A percentile compares a stretch with the other conserved stretches of the same genome.
Evolutionary conservation across 768 basidiomycete species (phyloP).

Genomic region (Suillus weaverae): DNA sequence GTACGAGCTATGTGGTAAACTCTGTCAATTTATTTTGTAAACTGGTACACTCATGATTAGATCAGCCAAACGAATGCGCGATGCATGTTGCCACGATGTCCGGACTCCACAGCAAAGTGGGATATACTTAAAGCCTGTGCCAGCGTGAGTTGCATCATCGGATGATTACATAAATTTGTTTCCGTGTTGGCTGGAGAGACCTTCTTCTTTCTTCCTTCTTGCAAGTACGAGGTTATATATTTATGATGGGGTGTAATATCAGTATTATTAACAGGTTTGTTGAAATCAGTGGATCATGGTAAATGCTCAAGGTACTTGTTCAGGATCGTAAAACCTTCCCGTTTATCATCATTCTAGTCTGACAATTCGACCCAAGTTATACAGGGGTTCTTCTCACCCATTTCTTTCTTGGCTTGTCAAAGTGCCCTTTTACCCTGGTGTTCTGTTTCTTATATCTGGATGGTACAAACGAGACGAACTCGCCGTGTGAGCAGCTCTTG

Average conservation of each 20-base stretch:
- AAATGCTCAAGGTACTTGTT: neutral
- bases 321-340: neutral
- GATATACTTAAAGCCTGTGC: constrained; percentile 9
- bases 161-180: constrained; percentile 25
- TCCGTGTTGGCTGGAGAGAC: constrained; percentile 30
- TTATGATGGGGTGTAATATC: constrained; percentile 39
- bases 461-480: constrained; percentile 44
- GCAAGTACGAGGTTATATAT: constrained; percentile 11
- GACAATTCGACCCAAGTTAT: constrained; percentile 10
- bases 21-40: neutral
- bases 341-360: neutral
- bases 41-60: neutral
- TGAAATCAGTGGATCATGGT: neutral
- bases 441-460: constrained; percentile 13
- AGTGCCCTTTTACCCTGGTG: constrained; percentile 28
- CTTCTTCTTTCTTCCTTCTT: constrained; percentile 25
- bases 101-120: too few species aligned
- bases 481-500: constrained; percentile 37
- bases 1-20: neutral
- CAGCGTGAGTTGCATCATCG: constrained; percentile 9
- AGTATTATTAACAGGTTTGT: constrained; percentile 33
- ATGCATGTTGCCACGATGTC: neutral
- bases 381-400: constrained; percentile 32
- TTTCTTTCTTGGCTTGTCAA: constrained; percentile 43
- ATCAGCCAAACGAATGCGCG: constrained; percentile 9